These are phyloP conservation scores for Vitis labrusca DNA, from an alignment of 164 flowering plant species.

Conservation along the genomic window DNA sequence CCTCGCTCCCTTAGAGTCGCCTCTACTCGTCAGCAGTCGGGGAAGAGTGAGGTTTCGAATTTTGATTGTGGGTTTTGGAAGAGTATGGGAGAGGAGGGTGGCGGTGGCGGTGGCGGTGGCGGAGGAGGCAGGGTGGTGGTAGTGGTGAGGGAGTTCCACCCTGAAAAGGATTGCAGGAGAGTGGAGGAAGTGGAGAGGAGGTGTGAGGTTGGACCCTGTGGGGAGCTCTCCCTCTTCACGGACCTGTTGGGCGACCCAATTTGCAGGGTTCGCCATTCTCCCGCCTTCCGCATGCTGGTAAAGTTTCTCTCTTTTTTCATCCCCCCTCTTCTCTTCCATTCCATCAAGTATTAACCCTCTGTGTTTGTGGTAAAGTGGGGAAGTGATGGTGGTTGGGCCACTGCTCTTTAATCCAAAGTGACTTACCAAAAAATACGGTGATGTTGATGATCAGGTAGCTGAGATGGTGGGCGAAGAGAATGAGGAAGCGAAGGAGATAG, in stretches of 20 bases:
- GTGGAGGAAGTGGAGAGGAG: slow-evolving; percentile 75
- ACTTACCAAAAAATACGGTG: not conserved
- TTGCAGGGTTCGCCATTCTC: slow-evolving; percentile 89
- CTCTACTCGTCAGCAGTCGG: not conserved
- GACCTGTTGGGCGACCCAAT: slow-evolving; percentile 93
- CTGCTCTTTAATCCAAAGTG: not conserved
- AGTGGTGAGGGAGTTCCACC: slow-evolving; percentile 67
- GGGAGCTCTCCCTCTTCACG: slow-evolving; percentile 74
- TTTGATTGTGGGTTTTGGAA: not conserved
- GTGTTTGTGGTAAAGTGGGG: not conserved
- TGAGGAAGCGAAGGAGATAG: slow-evolving; percentile 42
- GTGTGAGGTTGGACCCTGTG: slow-evolving; percentile 84
- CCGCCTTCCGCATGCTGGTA: slow-evolving; percentile 88
- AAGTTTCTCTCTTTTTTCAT: not conserved
- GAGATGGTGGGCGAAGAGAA: slow-evolving; percentile 31
- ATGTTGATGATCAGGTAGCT: slow-evolving; percentile 50
- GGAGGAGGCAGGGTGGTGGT: slow-evolving; percentile 68
- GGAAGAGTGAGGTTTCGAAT: not conserved
- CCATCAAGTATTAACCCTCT: not conserved
- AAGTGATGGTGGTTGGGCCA: not conserved
- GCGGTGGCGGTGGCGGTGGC: slow-evolving; percentile 50
- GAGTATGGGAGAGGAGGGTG: slow-evolving; percentile 10
- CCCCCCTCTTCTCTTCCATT: not conserved
- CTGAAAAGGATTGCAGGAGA: slow-evolving; percentile 40
- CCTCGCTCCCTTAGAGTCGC: not conserved